Conservation (phyloP, 169 alveolate genomes). For the Plasmodium knowlesi region DNA sequence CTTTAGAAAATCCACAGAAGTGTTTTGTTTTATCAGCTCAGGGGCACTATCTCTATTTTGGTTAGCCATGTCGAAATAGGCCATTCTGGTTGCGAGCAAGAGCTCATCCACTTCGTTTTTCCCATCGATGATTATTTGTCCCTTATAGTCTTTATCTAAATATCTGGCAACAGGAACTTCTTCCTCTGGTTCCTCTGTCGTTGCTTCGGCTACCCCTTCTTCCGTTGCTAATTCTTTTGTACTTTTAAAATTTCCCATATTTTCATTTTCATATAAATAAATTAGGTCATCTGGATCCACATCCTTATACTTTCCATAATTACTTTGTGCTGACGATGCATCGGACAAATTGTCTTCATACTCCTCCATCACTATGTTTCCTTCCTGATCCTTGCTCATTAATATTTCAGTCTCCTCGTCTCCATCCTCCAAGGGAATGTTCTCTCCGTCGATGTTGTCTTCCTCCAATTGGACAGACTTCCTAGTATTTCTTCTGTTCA, state of each 20-base stretch:
- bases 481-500: background rate
- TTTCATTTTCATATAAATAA: conserved; percentile 57
- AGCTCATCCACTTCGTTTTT: conserved; percentile 66
- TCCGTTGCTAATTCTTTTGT: background rate
- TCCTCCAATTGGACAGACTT: background rate
- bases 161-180: conserved; percentile 7
- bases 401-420: background rate
- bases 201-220: background rate
- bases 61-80: conserved; percentile 33
- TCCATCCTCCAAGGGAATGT: background rate
- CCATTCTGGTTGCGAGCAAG: conserved; percentile 72
- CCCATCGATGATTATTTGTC: conserved; percentile 73
- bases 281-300: conserved; percentile 62
- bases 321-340: conserved; percentile 25
- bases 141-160: conserved; percentile 62
- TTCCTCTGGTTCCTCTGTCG: background rate
- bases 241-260: background rate
- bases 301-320: conserved; percentile 66
- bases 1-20: conserved; percentile 3
- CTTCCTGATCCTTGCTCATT: background rate
- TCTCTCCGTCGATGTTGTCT: conserved; percentile 5
- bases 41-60: conserved; percentile 11
- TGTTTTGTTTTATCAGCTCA: conserved; percentile 16
- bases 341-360: conserved; percentile 14
- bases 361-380: background rate